Evolutionary conservation across 225 moss, liverwort and hornwort species (phyloP), one percentile per base, ranked within the genome.

Genomic region (Bryoerythrophyllum caledonicum): DNA sequence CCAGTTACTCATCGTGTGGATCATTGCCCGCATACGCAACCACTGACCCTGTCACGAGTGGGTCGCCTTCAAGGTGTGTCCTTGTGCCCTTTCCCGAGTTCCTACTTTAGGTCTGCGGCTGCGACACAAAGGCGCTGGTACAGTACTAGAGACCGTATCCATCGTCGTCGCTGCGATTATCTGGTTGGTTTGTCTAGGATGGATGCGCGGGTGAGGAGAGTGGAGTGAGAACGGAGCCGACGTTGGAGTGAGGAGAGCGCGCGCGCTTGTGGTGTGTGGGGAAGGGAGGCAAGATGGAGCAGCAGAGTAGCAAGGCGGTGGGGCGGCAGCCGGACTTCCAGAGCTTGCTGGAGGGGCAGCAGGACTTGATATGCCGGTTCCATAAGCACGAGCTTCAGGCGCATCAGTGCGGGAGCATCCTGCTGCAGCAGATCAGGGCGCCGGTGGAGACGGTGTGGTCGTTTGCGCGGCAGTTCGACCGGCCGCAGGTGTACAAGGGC

Each of bases 401-500:
- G 20, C 76, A 83, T 41, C 83, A 89, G 83, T 86, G 86, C 35
- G 88, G 86, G 14, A 83, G 83, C 26, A 80, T 89, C 55, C 21
- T 89, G 69, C 38, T 89, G 13, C 85, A 90, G 67, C 86, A 82
- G 71, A 90, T 90, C 60, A 67, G 82, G 63, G 88, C 86, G 19
- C 86, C 88, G 1, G 83, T 87, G 56, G 83, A 84, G 24, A 77
- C 40, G 0, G 90, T 88, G 15, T 90, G 90, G 90, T 63, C 75
- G 28, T 66, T 84, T n/a, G 80, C 86, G 27, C 53, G 84, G 15
- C 82, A 78, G 20, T 90, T 90, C 27, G 82, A 80, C 25, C 78
- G 78, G 65, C 90, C 90, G 41, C 83, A 90, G 65, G 80, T 76
- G 38, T 90, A 88, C 74, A 90, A 90, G 86, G 68, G 67, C 24